Evolutionary conservation across 1,284 basidiomycete species (phyloP).

Genomic region (Malassezia caprae): DNA sequence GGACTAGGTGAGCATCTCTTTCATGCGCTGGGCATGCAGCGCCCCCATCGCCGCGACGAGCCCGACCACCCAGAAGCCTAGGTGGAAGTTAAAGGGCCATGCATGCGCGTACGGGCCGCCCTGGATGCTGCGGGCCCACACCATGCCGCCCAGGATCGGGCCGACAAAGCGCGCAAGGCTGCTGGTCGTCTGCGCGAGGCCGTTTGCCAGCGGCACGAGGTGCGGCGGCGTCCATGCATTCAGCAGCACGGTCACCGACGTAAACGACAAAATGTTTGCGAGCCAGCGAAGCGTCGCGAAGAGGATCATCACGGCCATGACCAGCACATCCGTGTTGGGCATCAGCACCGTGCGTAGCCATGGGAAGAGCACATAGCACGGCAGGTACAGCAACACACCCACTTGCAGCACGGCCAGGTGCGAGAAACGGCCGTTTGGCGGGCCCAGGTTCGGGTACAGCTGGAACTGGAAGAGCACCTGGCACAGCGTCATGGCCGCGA

Average conservation of each 20-base stretch:
- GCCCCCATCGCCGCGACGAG: slow-evolving; percentile 30
- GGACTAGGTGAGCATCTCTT: slow-evolving; percentile 6
- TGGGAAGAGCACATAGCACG: slow-evolving; percentile 36
- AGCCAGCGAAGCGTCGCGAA: slow-evolving; percentile 47
- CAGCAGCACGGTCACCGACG: slow-evolving; percentile 42
- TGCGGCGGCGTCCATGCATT: slow-evolving; percentile 50
- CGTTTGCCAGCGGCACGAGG: slow-evolving; percentile 50
- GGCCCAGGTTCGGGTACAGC: slow-evolving; percentile 60
- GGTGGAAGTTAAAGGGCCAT: slow-evolving; percentile 42
- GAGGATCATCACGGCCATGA: slow-evolving; percentile 51
- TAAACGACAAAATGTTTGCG: slow-evolving; percentile 49
- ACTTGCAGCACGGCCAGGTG: slow-evolving; percentile 45
- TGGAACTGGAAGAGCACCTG: slow-evolving; percentile 40
- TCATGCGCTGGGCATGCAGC: slow-evolving; percentile 16
- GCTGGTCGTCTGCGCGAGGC: slow-evolving; percentile 49
- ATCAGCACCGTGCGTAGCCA: slow-evolving; percentile 51
- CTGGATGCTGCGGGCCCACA: slow-evolving; percentile 41
- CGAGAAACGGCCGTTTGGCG: slow-evolving; percentile 33
- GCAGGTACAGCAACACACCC: slow-evolving; percentile 28
- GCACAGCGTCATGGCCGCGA: slow-evolving; percentile 43
- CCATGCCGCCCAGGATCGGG: slow-evolving; percentile 41
- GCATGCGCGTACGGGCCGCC: slow-evolving; percentile 21
- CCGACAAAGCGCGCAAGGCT: slow-evolving; percentile 49
- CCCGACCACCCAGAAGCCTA: slow-evolving; percentile 43
- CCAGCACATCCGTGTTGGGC: slow-evolving; percentile 48